These are phyloP conservation scores for Hypoxylon sp. DNA, from an alignment of 2,329 filamentous ascomycete species.

Conservation along the genomic window DNA sequence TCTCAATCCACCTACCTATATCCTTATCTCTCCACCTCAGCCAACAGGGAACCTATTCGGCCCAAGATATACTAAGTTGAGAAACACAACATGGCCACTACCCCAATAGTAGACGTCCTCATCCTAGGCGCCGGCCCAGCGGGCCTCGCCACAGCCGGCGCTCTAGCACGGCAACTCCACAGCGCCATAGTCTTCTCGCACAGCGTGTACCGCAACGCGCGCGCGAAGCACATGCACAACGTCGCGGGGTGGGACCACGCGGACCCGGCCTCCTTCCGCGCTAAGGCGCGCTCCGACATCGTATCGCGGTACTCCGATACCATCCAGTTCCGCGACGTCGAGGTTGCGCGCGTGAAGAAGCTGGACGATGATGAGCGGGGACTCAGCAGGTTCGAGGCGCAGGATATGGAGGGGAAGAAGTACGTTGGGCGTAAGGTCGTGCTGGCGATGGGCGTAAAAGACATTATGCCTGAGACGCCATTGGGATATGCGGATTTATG, in stretches of 20 bases:
- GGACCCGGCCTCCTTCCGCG: constrained; percentile 37
- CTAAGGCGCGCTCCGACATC: constrained; percentile 41
- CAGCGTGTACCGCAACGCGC: constrained; percentile 59
- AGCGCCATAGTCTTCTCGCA: constrained; percentile 56
- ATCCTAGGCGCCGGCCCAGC: constrained; percentile 62
- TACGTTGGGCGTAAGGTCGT: constrained; percentile 69
- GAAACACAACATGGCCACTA: constrained; percentile 8
- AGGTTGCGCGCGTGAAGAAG: constrained; percentile 38
- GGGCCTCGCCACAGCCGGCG: constrained; percentile 59
- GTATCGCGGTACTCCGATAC: constrained; percentile 40
- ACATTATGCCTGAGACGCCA: constrained; percentile 65
- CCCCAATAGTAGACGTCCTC: constrained; percentile 51
- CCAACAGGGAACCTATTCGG: not conserved
- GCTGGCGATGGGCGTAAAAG: constrained; percentile 68
- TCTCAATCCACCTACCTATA: not conserved
- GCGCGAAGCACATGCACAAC: constrained; percentile 62
- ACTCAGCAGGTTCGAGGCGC: constrained; percentile 46
- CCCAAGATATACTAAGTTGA: not conserved
- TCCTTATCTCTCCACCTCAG: not conserved
- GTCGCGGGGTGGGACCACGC: constrained; percentile 52
- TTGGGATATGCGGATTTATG: constrained; percentile 69
- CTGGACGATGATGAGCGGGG: constrained; percentile 20
- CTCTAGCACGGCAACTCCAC: constrained; percentile 55
- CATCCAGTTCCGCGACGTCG: constrained; percentile 43
- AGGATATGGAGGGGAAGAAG: constrained; percentile 59